These are phyloP conservation scores for Eucalyptus shirleyi DNA, from an alignment of 345 rosid genomes.

Conservation along the genomic window DNA sequence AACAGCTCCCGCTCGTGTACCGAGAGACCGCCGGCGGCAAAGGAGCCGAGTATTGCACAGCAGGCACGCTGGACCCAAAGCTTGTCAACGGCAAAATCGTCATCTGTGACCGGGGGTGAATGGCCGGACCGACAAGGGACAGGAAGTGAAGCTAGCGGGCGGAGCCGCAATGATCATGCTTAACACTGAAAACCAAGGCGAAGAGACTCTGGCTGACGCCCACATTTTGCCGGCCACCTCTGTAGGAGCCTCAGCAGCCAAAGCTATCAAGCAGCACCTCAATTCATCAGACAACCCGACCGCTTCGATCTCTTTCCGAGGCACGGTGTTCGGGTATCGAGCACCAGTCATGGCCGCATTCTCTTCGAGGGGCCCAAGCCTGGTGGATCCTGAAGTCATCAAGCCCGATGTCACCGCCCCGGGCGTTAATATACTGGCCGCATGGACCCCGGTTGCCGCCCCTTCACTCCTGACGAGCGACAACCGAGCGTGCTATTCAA, in stretches of 20 bases:
- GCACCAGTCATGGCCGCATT: slow-evolving; percentile 72
- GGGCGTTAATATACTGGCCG: slow-evolving; percentile 72
- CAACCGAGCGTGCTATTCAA: slow-evolving; percentile 52
- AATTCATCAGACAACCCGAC: slow-evolving; percentile 26
- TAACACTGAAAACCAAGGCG: slow-evolving; percentile 34
- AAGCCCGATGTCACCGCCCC: slow-evolving; percentile 84
- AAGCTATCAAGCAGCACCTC: slow-evolving; percentile 18
- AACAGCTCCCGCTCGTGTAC: slow-evolving; percentile 30
- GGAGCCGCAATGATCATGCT: slow-evolving; percentile 68
- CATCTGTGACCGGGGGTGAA: slow-evolving; percentile 28
- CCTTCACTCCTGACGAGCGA: slow-evolving; percentile 39
- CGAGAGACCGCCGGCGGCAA: slow-evolving; percentile 36
- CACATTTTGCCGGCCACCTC: slow-evolving; percentile 53
- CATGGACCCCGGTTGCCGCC: slow-evolving; percentile 46
- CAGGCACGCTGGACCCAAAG: slow-evolving; percentile 4
- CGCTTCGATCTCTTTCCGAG: slow-evolving; percentile 43
- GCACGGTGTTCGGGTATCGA: slow-evolving; percentile 36
- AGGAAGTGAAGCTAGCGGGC: slow-evolving; percentile 19
- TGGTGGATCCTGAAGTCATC: slow-evolving; percentile 35
- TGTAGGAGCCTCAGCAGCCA: slow-evolving; percentile 36
- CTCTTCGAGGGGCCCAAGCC: slow-evolving; percentile 74
- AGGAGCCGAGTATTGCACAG: slow-evolving; percentile 29
- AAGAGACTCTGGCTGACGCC: slow-evolving; percentile 51
- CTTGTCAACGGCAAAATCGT: slow-evolving; percentile 48
- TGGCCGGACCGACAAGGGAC: slow-evolving; percentile 45